These are phyloP conservation scores for Plantago coronopus DNA, from an alignment of 305 asterid species.

Conservation along the genomic window DNA sequence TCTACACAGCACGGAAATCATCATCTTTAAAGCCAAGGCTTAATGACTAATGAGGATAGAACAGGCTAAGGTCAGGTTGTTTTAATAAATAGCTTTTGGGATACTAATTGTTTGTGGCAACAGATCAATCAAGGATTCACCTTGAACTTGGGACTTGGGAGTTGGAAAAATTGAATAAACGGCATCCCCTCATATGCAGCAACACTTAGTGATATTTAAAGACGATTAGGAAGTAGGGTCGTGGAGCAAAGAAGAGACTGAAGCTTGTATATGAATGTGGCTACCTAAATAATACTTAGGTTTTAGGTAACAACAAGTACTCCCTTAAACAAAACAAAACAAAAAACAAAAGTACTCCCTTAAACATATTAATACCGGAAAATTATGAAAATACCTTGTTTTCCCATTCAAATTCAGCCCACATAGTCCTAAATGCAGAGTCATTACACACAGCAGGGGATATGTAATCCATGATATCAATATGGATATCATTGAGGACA, in stretches of 20 bases:
- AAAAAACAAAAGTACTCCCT: background rate
- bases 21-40: too few relatives aligned
- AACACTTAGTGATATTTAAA: background rate
- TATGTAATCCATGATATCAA: slow-evolving; percentile 64
- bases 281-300: slow-evolving; percentile 7
- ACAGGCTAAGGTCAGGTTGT: background rate
- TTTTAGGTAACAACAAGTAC: slow-evolving; percentile 8
- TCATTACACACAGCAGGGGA: slow-evolving; percentile 60
- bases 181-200: background rate
- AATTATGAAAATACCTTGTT: slow-evolving; percentile 44
- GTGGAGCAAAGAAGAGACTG: background rate
- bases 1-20: too few relatives aligned
- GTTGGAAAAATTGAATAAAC: background rate
- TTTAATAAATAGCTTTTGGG: background rate
- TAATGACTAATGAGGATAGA: background rate
- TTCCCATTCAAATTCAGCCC: slow-evolving; percentile 74
- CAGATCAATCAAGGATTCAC: background rate
- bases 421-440: slow-evolving; percentile 54
- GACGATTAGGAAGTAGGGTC: background rate
- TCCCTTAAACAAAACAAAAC: slow-evolving; percentile 6
- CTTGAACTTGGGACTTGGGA: background rate
- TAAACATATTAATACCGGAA: slow-evolving; percentile 13
- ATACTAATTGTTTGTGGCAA: background rate
- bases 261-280: background rate
- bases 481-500: slow-evolving; percentile 57